These are phyloP conservation scores for Globisporangium nodosum DNA, from an alignment of 352 stramenopile species.

Conservation along the genomic window DNA sequence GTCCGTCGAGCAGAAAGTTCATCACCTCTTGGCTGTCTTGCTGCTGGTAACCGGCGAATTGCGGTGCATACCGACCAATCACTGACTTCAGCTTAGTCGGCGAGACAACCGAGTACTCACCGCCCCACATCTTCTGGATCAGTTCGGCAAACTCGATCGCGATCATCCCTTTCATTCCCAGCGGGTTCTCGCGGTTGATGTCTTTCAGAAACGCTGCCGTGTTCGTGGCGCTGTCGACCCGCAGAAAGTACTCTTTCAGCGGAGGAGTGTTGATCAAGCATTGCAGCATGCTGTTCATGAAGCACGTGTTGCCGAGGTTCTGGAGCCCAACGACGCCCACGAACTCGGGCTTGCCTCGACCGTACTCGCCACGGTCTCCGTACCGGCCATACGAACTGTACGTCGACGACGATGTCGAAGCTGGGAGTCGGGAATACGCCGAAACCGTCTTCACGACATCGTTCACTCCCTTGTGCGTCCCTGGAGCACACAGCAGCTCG, in stretches of 20 bases:
- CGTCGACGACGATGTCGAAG: constrained; percentile 9
- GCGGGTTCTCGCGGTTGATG: constrained; percentile 95
- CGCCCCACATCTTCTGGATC: constrained; percentile 92
- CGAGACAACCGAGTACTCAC: constrained; percentile 79
- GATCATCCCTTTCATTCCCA: constrained; percentile 91
- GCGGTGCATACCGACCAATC: constrained; percentile 81
- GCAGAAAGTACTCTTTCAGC: constrained; percentile 93
- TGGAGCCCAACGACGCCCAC: constrained; percentile 68
- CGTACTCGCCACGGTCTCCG: constrained; percentile 33
- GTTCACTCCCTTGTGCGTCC: constrained; percentile 57
- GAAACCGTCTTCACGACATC: constrained; percentile 11
- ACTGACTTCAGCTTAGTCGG: constrained; percentile 77
- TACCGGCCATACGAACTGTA: constrained; percentile 23
- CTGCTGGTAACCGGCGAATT: constrained; percentile 88
- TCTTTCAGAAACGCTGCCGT: constrained; percentile 50
- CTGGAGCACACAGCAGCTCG: constrained; percentile 51
- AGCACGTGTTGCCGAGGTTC: constrained; percentile 81
- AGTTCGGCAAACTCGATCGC: constrained; percentile 94
- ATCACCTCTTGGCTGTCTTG: constrained; percentile 92
- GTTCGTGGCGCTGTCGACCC: constrained; percentile 47
- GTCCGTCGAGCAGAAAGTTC: constrained; percentile 88
- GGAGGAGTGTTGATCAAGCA: constrained; percentile 93
- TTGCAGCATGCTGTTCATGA: constrained; percentile 84
- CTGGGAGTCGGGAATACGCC: not conserved
- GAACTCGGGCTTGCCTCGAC: constrained; percentile 44